Evolutionary conservation across 2,329 filamentous ascomycete species (phyloP).

Genomic region (Metarhizium anisopliae): DNA sequence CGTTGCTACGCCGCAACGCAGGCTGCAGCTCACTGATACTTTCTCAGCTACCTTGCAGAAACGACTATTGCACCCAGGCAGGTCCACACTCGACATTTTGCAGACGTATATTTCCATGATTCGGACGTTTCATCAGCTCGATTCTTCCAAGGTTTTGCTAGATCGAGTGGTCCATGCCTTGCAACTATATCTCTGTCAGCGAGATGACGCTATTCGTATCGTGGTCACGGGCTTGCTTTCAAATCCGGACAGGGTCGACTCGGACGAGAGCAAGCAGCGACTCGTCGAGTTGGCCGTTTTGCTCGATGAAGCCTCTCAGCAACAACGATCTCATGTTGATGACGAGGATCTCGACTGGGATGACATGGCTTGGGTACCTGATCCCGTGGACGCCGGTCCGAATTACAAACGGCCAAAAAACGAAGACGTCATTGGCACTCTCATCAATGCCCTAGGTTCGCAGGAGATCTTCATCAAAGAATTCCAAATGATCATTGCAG

Average conservation of each 20-base stretch:
- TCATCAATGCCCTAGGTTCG: slow-evolving; percentile 80
- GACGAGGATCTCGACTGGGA: slow-evolving; percentile 77
- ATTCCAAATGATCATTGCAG: slow-evolving; percentile 80
- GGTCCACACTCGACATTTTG: slow-evolving; percentile 67
- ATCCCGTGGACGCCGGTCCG: slow-evolving; percentile 85
- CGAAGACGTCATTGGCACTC: slow-evolving; percentile 83
- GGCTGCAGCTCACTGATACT: slow-evolving; percentile 59
- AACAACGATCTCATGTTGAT: slow-evolving; percentile 41
- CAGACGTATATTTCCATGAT: slow-evolving; percentile 75
- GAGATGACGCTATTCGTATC: slow-evolving; percentile 69
- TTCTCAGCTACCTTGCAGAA: slow-evolving; percentile 59
- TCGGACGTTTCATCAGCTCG: slow-evolving; percentile 63
- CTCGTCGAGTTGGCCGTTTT: slow-evolving; percentile 60
- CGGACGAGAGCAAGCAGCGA: slow-evolving; percentile 35
- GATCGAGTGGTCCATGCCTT: slow-evolving; percentile 65
- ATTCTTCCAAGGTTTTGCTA: slow-evolving; percentile 68
- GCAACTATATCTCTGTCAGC: slow-evolving; percentile 65
- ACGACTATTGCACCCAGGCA: slow-evolving; percentile 64
- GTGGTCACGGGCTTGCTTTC: slow-evolving; percentile 67
- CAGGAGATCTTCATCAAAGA: slow-evolving; percentile 92
- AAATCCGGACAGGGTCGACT: slow-evolving; percentile 45
- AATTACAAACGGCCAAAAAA: slow-evolving; percentile 85
- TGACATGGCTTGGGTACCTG: slow-evolving; percentile 88
- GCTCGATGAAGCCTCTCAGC: slow-evolving; percentile 51
- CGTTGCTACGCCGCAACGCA: slow-evolving; percentile 58